These are phyloP conservation scores for Dryas integrifolia DNA, from an alignment of 331 rosid genomes.

Conservation along the genomic window DNA sequence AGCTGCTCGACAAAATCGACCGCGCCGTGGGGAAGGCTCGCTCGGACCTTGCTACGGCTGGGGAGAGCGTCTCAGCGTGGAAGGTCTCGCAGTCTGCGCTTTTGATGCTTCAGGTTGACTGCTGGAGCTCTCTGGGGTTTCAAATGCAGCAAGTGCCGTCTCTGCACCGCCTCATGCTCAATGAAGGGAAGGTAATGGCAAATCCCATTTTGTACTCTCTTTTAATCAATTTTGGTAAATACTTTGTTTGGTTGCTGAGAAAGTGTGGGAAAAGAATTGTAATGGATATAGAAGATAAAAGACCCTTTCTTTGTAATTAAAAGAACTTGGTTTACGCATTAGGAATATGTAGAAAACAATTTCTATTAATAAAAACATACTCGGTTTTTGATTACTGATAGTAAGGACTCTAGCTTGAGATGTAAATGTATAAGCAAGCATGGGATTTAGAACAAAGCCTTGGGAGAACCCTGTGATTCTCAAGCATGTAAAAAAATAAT, in stretches of 20 bases:
- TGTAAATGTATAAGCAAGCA: background rate
- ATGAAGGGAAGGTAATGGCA: slow-evolving; percentile 71
- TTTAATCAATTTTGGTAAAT: background rate
- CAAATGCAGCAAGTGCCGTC: slow-evolving; percentile 77
- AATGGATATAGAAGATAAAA: background rate
- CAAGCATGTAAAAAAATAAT: background rate
- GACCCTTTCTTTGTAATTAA: background rate
- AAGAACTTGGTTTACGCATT: background rate
- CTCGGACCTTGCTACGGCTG: slow-evolving; percentile 39
- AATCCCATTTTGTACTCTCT: background rate
- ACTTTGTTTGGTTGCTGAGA: slow-evolving; percentile 11
- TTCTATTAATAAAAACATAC: background rate
- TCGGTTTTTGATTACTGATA: background rate
- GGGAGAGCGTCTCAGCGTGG: slow-evolving; percentile 67
- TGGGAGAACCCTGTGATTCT: no score
- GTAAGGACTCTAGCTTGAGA: no score
- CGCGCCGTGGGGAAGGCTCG: slow-evolving; percentile 48
- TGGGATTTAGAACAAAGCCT: background rate
- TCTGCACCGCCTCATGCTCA: slow-evolving; percentile 50
- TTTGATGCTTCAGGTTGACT: slow-evolving; percentile 51
- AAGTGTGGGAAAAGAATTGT: background rate
- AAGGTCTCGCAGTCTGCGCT: slow-evolving; percentile 64
- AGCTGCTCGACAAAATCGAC: slow-evolving; percentile 31
- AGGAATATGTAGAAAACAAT: background rate
- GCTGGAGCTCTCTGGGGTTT: slow-evolving; percentile 61